Evolutionary conservation across 2,329 filamentous ascomycete genomes (phyloP).

Genomic region (Sporothrix dimorphospora): DNA sequence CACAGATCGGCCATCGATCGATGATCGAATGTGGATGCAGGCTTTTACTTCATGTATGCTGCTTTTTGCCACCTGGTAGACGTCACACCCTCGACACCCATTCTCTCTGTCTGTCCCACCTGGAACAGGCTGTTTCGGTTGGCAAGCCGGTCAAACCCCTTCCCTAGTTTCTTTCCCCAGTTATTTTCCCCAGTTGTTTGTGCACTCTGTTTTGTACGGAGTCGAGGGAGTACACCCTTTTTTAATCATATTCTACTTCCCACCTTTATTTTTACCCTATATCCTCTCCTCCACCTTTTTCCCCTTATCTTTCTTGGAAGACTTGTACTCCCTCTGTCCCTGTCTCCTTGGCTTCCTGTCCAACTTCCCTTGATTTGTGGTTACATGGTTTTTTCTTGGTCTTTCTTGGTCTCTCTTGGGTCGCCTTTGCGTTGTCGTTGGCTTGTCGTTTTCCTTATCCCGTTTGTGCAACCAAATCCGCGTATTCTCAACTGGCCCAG

Average conservation of each 20-base stretch:
- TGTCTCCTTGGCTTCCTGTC: neutral
- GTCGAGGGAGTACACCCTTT: neutral
- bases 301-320: neutral
- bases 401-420: no score
- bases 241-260: neutral
- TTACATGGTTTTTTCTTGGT: neutral
- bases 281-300: neutral
- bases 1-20: neutral
- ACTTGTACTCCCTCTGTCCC: neutral
- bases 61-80: constrained; percentile 8
- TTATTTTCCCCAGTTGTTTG: neutral
- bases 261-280: no score
- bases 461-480: neutral
- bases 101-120: no score
- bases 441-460: neutral
- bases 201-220: neutral
- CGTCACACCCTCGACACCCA: neutral
- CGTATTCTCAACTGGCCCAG: neutral
- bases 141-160: neutral
- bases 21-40: neutral
- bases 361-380: neutral
- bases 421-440: no score
- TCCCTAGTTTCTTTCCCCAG: neutral
- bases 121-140: neutral
- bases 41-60: neutral